Conservation (phyloP, 257 asterid species). For the Lantana camara region DNA sequence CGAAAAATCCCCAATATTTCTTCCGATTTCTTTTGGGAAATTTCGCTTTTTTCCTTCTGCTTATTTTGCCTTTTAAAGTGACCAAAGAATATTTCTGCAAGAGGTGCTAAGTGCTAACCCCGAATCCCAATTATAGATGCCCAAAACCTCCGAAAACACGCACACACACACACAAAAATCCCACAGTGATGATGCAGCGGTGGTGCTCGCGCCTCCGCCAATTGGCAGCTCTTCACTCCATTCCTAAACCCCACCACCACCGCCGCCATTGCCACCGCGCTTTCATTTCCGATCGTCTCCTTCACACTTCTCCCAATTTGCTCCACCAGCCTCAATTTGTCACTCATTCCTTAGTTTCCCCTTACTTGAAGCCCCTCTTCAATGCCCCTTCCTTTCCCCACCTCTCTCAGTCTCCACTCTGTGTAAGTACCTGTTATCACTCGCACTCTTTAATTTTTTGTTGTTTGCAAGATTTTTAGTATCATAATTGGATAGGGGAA, state of each 20-base stretch:
- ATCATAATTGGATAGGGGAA: background rate
- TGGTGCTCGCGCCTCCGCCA: slow-evolving; percentile 59
- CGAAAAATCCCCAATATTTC: no score
- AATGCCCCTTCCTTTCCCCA: slow-evolving; percentile 31
- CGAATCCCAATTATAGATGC: background rate
- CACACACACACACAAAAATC: background rate
- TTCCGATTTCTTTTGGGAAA: background rate
- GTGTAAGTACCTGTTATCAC: slow-evolving; percentile 40
- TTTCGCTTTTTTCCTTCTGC: background rate
- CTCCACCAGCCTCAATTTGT: slow-evolving; percentile 26
- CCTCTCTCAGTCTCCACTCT: slow-evolving; percentile 32
- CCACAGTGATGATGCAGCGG: slow-evolving; percentile 45
- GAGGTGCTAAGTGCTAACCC: no score
- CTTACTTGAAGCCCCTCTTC: slow-evolving; percentile 33
- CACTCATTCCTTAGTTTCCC: slow-evolving; percentile 27
- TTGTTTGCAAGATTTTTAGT: background rate
- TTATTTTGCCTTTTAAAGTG: background rate
- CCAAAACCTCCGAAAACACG: slow-evolving; percentile 2
- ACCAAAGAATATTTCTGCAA: no score
- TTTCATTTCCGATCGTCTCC: slow-evolving; percentile 34
- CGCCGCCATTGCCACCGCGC: slow-evolving; percentile 26
- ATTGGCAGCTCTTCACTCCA: slow-evolving; percentile 41
- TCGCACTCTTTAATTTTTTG: background rate
- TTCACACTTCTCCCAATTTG: slow-evolving; percentile 43
- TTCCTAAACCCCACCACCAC: slow-evolving; percentile 26